Base-by-base conservation (phyloP, 805 yeast genomes). In the Candida quercuum region DNA sequence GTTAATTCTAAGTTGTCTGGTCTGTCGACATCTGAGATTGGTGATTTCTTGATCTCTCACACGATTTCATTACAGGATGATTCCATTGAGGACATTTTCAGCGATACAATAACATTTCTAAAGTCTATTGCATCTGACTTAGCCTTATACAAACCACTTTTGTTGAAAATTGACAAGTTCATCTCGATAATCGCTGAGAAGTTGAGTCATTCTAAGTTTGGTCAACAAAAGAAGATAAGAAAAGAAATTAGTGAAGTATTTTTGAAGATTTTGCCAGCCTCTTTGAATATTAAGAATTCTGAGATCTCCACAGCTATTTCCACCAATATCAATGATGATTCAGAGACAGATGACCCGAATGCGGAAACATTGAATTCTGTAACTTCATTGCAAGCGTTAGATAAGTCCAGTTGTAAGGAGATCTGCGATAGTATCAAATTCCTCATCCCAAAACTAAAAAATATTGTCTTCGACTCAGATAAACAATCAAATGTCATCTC, bases 1-100 rank as follows among this genome's bases (percentile, higher is more conserved):
- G 34, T 56, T 15, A 36, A 54, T 13, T 59, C 51, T 1, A 39
- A 46, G 23, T 37, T 40, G n/a, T 12, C 15, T 10, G 37, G 32
- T 20, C 4, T 27, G 7, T 23, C 32, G 29, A 55, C 41, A 22
- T 51, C 50, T 5, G 51, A 51, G 4, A 37, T 42, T 2, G 39
- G 40, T 5, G 46, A 48, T 3, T 51, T 54, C 26, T 57, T 88
- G 40, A 67, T 77, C 7, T 64, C 61, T 0, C 93, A 91, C 55
- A 62, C 81, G 17, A 61, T 61, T 5, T 71, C 88, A 0, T 62
- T 89, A 28, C 95, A 85, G 45, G 72, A 71, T 43, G 95, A 87
- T 48, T 77, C 86, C 0, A 64, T 87, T 34, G 88, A 83, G 41
- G 98, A 91, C 40, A 71, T 88, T 15, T 91, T 88, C 80, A 57